Base-by-base conservation (phyloP, 805 yeast species). In the Metschnikowia hibisci region DNA sequence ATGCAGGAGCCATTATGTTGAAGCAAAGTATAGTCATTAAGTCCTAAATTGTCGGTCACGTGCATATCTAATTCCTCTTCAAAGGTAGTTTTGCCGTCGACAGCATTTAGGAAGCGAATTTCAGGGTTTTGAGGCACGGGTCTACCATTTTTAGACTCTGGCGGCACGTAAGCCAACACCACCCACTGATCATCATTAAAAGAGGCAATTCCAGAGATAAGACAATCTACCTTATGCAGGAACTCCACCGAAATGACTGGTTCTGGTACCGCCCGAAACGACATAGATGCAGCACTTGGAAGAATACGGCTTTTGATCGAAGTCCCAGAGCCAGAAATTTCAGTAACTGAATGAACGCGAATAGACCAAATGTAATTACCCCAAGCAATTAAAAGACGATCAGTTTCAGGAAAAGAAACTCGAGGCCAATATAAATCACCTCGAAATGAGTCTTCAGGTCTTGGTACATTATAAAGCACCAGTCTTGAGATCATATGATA, bases 351-450 rank as follows among this genome's bases (percentile, higher is more conserved):
- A 33, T 45, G 35, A 7, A 80, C 63, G 46, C 80, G 71, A 29
- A 88, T 63, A 15, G 75, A 66, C 95, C 96, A 90, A 3, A 91
- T 69, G 49, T 81, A 76, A 47, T 79, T 74, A 3, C 80, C 85
- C 98, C 98, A 93, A 0, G 90, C 95, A 20, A 93, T 73, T 1
- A 86, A 62, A 9, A 88, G 67, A 47, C 86, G 62, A 56, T 83
- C 84, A 2, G 73, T 64, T 53, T 82, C 95, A 0, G 82, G 80
- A 42, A 74, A 73, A 44, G 78, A 79, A 3, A 86, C 75, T 37
- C 85, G 75, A 0, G 98, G 97, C 81, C 93, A 82, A 54, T 84
- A 87, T 29, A 90, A 62, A 51, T 88, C 96, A 2, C 95, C 81
- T 16, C 90, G 68, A 4, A 71, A 82, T 53, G 64, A 67, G 32